A percentile compares a stretch with the other conserved stretches of the same genome.
These are phyloP conservation scores for Paramecium octaurelia DNA, from an alignment of 73 alveolate genomes.

Conservation along the genomic window DNA sequence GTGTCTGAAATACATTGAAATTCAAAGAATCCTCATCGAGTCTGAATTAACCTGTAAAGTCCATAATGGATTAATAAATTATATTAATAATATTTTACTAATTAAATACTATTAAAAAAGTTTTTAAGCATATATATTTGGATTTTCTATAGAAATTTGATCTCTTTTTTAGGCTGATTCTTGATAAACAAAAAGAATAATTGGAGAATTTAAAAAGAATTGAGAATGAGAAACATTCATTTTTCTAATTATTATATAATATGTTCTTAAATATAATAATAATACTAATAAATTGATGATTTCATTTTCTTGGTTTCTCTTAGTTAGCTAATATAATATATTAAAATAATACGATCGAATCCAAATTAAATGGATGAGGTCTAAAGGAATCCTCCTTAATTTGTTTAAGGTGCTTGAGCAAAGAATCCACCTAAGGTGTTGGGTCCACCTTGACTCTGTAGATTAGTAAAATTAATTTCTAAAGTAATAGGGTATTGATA, in stretches of 20 bases:
- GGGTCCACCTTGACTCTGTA: neutral
- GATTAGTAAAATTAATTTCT: neutral
- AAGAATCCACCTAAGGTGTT: neutral
- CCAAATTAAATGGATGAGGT: neutral
- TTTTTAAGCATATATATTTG: neutral
- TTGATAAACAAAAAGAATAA: neutral
- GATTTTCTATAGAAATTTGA: neutral
- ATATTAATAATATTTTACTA: neutral
- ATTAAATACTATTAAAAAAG: neutral
- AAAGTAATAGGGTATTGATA: neutral
- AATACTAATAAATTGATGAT: neutral
- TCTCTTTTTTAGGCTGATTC: too few relatives aligned
- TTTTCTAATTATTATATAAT: neutral
- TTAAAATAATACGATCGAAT: neutral
- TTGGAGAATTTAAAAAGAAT: neutral
- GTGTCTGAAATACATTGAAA: neutral
- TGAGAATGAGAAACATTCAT: neutral
- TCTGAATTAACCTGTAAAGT: slow-evolving; percentile 6
- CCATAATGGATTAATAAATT: neutral
- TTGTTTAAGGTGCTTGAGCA: neutral
- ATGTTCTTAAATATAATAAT: neutral
- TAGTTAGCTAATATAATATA: neutral
- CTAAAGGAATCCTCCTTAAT: neutral
- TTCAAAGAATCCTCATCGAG: neutral
- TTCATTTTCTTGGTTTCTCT: neutral